Percentiles rank a stretch among this genome's conserved stretches.
These are phyloP conservation scores for Calamus simplicifolius DNA, from an alignment of 176 grass and related monocot species.

Conservation along the genomic window DNA sequence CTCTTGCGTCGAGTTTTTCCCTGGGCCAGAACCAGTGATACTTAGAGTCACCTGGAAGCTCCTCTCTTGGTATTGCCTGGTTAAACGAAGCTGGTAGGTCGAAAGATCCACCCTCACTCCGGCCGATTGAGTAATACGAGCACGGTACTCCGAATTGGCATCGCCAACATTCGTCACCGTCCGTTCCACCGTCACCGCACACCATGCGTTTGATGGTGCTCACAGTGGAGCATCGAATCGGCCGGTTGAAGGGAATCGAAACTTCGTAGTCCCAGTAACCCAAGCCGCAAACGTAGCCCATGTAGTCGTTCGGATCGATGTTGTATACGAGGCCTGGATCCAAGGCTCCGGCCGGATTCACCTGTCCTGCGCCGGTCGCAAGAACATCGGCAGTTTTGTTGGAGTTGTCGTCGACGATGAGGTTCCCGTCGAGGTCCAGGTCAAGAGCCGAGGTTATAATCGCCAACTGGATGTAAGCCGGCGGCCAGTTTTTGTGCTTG, in stretches of 20 bases:
- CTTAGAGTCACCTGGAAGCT: slow-evolving; percentile 36
- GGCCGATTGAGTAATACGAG: slow-evolving; percentile 5
- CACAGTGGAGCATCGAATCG: slow-evolving; percentile 17
- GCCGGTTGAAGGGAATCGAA: not conserved
- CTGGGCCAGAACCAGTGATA: not conserved
- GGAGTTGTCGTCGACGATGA: slow-evolving; percentile 36
- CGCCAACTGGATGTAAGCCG: slow-evolving; percentile 52
- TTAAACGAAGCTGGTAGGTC: slow-evolving; percentile 28
- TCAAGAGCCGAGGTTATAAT: slow-evolving; percentile 54
- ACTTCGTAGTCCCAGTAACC: slow-evolving; percentile 18
- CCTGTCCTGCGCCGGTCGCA: slow-evolving; percentile 41
- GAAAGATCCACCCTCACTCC: slow-evolving; percentile 22
- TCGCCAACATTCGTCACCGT: slow-evolving; percentile 45
- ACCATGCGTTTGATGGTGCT: slow-evolving; percentile 1
- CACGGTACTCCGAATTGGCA: slow-evolving; percentile 13
- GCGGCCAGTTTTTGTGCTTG: slow-evolving; percentile 44
- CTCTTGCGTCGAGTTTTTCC: slow-evolving; percentile 9
- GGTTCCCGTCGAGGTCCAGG: slow-evolving; percentile 16
- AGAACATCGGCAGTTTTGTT: slow-evolving; percentile 22
- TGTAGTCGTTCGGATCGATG: slow-evolving; percentile 26
- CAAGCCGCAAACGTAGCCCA: slow-evolving; percentile 37
- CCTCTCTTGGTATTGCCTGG: slow-evolving; percentile 17
- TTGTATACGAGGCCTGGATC: slow-evolving; percentile 62
- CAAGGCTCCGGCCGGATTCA: slow-evolving; percentile 20
- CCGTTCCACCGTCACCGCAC: slow-evolving; percentile 18